Percentiles rank a stretch among this genome's conserved stretches.
Conservation (phyloP, 2,329 filamentous ascomycete genomes). For the Penicillium capsulatum region DNA sequence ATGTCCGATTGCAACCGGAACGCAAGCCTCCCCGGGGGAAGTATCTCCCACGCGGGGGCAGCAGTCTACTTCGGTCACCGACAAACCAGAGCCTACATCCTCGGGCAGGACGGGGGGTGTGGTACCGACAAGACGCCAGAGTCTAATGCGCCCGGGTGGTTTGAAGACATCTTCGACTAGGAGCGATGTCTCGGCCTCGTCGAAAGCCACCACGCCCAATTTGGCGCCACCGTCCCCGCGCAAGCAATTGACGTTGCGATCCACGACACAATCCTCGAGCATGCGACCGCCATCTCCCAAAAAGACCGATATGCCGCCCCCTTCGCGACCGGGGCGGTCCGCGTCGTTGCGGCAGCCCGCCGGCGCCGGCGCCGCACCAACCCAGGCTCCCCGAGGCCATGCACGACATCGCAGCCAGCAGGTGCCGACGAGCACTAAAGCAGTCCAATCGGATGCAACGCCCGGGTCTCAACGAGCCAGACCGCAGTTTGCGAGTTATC, state of each 20-base stretch:
- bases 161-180: constrained; percentile 19
- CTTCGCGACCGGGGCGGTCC: constrained; percentile 33
- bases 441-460: constrained; percentile 17
- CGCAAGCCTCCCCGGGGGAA: constrained; percentile 14
- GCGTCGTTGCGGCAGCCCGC: constrained; percentile 37
- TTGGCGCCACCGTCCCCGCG: constrained; percentile 23
- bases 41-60: constrained; percentile 14
- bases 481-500: constrained; percentile 34
- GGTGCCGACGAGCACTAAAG: constrained; percentile 17
- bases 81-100: constrained; percentile 8
- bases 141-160: constrained; percentile 27
- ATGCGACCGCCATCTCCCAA: constrained; percentile 22
- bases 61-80: constrained; percentile 1
- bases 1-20: constrained; percentile 19
- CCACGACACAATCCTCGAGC: constrained; percentile 11
- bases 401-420: constrained; percentile 37
- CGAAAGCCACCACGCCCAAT: constrained; percentile 19
- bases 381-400: constrained; percentile 24
- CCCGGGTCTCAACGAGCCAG: constrained; percentile 21
- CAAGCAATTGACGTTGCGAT: constrained; percentile 14
- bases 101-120: background rate
- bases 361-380: constrained; percentile 16
- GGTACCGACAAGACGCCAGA: constrained; percentile 26
- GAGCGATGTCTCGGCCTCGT: constrained; percentile 14
- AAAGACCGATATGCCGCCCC: constrained; percentile 34